These are phyloP conservation scores for Suillus luteus DNA, from an alignment of 768 basidiomycete species.

Conservation along the genomic window DNA sequence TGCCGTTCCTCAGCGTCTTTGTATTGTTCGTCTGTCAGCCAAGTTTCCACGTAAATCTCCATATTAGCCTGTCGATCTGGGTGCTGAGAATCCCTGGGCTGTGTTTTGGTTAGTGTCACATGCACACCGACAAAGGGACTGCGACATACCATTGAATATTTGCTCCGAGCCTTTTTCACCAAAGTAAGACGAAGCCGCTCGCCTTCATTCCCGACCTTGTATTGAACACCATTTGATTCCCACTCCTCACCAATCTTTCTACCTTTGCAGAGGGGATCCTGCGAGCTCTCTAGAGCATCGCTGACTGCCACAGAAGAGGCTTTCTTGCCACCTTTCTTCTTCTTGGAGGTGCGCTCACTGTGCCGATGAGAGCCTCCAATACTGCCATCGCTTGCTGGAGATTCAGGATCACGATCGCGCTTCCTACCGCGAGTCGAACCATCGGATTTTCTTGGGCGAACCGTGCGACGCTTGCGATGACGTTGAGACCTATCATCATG, in stretches of 20 bases:
- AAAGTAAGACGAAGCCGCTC: conserved; percentile 68
- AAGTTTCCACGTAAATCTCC: conserved; percentile 75
- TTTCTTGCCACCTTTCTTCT: conserved; percentile 60
- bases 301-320: conserved; percentile 37
- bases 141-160: conserved; percentile 68
- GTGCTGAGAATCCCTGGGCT: conserved; percentile 81
- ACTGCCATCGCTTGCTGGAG: conserved; percentile 37
- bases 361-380: conserved; percentile 17
- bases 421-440: conserved; percentile 56
- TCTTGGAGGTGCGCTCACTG: conserved; percentile 22
- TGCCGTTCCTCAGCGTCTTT: conserved; percentile 59
- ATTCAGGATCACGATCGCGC: conserved; percentile 60
- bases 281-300: conserved; percentile 49
- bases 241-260: conserved; percentile 75
- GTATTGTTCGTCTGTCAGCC: conserved; percentile 78
- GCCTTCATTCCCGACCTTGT: conserved; percentile 72
- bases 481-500: conserved; percentile 45
- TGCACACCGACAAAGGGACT: neutral
- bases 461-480: conserved; percentile 58
- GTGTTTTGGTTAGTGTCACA: conserved; percentile 15
- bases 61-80: conserved; percentile 69
- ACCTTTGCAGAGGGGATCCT: conserved; percentile 53
- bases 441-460: conserved; percentile 56
- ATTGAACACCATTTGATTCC: conserved; percentile 68
- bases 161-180: conserved; percentile 69